A percentile compares a stretch with the other conserved stretches of the same genome.
These are phyloP conservation scores for Onygenales sp. DNA, from an alignment of 2,329 filamentous ascomycete genomes.

Conservation along the genomic window DNA sequence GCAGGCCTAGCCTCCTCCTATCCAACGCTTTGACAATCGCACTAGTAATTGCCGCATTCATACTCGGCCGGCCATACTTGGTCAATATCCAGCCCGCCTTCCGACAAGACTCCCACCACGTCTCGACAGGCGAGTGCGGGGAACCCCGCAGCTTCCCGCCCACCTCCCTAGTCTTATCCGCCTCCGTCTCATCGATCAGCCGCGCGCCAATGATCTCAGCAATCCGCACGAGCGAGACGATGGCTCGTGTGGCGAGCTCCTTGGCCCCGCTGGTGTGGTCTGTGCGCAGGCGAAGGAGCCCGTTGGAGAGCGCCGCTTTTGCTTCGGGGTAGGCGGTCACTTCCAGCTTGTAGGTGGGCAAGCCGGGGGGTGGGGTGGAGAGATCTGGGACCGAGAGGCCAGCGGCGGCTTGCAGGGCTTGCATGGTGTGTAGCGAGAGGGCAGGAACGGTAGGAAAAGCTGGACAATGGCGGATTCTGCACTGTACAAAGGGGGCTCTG, in stretches of 20 bases:
- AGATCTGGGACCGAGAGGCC: background rate
- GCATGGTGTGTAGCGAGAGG: too few relatives aligned
- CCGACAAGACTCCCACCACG: conserved; percentile 49
- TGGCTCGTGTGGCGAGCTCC: conserved; percentile 46
- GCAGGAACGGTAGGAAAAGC: too few relatives aligned
- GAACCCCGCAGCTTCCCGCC: background rate
- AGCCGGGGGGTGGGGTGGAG: background rate
- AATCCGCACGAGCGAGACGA: conserved; percentile 42
- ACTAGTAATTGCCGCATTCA: conserved; percentile 51
- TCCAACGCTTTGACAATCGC: conserved; percentile 40
- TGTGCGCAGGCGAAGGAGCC: conserved; percentile 41
- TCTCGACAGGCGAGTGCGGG: conserved; percentile 13
- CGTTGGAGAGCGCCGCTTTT: conserved; percentile 35
- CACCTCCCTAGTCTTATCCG: conserved; percentile 12
- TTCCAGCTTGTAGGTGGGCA: background rate
- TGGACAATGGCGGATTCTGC: too few relatives aligned
- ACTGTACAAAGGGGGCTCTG: too few relatives aligned
- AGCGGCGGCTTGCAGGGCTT: too few relatives aligned
- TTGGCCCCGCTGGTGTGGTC: conserved; percentile 53
- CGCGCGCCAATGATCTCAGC: conserved; percentile 24
- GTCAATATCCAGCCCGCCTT: conserved; percentile 54
- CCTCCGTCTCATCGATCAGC: conserved; percentile 14
- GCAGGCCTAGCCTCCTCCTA: conserved; percentile 17
- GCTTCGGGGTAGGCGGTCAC: conserved; percentile 21
- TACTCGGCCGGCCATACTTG: conserved; percentile 57